phyloP scores from a whole-genome alignment of 352 stramenopile genomes.

The Thalassiosira livingstoniorum region DNA sequence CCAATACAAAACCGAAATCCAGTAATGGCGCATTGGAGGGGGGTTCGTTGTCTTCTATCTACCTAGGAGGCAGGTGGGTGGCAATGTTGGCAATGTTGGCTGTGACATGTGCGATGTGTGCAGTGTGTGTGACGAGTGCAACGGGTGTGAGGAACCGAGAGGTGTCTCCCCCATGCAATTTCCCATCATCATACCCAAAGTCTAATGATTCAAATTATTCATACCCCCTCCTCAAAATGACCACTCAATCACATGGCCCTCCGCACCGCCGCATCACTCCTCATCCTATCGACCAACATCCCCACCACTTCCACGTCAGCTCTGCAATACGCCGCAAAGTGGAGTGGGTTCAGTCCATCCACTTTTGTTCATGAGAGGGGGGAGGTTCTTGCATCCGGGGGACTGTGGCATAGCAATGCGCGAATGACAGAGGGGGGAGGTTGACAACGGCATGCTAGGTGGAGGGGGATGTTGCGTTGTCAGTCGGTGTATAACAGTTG shows the following conservation, averaged over 20 bases:
- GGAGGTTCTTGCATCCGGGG: slow-evolving; percentile 25
- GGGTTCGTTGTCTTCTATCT: slow-evolving; percentile 60
- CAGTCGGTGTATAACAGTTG: slow-evolving; percentile 56
- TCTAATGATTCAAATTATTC: not conserved
- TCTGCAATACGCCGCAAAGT: slow-evolving; percentile 64
- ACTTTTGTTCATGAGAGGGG: slow-evolving; percentile 32
- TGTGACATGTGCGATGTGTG: not conserved
- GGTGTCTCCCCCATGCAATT: not conserved
- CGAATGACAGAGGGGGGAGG: slow-evolving; percentile 50
- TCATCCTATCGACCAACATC: slow-evolving; percentile 52
- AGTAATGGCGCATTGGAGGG: slow-evolving; percentile 57
- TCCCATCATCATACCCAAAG: not conserved
- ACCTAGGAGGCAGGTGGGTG: slow-evolving; percentile 34
- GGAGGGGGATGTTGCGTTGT: slow-evolving; percentile 61
- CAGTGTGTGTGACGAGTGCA: not conserved
- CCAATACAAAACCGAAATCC: too few relatives aligned
- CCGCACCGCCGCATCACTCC: slow-evolving; percentile 18
- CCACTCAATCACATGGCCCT: slow-evolving; percentile 8
- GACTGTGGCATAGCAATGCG: slow-evolving; percentile 47
- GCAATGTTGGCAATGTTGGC: slow-evolving; percentile 3
- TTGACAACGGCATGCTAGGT: slow-evolving; percentile 64
- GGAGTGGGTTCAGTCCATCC: slow-evolving; percentile 62
- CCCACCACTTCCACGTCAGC: slow-evolving; percentile 46
- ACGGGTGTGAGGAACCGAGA: not conserved
- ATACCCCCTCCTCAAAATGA: not conserved